A percentile compares a stretch with the other conserved stretches of the same genome.
phyloP scores from a whole-genome alignment of 2,329 filamentous ascomycete species.

The Claviceps africana region DNA sequence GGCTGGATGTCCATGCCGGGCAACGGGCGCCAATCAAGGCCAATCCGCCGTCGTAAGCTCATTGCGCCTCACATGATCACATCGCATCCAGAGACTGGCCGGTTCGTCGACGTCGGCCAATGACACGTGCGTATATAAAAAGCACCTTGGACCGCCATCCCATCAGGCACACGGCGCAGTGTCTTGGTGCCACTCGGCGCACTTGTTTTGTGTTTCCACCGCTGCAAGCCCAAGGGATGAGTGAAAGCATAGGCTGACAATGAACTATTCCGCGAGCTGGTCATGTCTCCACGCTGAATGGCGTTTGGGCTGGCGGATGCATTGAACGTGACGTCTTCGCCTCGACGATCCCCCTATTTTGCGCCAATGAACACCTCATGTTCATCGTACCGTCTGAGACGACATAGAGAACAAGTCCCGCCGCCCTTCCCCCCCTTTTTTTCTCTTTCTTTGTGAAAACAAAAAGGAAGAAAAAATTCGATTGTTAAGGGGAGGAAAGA shows the following conservation, averaged over 20 bases:
- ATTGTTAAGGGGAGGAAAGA: neutral
- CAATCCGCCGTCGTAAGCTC: conserved; percentile 2
- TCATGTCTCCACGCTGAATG: neutral
- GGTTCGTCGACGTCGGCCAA: neutral
- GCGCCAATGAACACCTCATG: neutral
- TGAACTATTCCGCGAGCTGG: neutral
- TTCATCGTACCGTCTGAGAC: neutral
- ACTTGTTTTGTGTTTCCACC: conserved; percentile 1
- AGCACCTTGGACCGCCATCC: neutral
- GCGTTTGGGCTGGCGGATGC: neutral
- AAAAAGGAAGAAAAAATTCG: neutral
- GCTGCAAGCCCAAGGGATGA: neutral
- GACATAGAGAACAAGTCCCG: too few relatives aligned
- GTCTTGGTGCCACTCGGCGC: neutral
- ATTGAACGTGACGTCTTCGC: neutral
- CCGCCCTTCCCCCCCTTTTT: too few relatives aligned
- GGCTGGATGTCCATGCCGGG: neutral
- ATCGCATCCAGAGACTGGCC: neutral
- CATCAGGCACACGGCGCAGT: neutral
- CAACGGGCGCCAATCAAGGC: neutral
- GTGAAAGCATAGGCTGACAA: neutral
- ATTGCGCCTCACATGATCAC: neutral
- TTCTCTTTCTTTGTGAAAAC: neutral
- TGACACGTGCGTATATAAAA: neutral
- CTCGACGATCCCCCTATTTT: neutral